phyloP scores from a whole-genome alignment of 306 rosid species.

The Astragalus glycyphyllos region DNA sequence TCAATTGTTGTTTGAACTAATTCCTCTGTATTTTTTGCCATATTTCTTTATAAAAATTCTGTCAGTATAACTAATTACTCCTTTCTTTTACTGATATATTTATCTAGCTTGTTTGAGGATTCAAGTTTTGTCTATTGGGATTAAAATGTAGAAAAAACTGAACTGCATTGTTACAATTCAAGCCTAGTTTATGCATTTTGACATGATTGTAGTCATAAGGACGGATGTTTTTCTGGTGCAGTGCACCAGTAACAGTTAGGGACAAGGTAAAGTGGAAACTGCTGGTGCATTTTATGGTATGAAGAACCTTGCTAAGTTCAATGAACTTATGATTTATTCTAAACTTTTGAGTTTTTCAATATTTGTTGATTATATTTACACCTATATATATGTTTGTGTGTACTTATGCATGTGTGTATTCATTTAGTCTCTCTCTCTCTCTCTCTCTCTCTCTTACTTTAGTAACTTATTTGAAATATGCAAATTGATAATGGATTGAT shows the following conservation, averaged over 20 bases:
- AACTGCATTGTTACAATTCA: neutral
- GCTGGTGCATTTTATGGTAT: neutral
- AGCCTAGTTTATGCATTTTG: constrained; percentile 19
- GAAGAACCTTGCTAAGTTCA: neutral
- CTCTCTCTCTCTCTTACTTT: too few relatives aligned
- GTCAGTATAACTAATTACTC: neutral
- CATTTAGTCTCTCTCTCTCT: too few relatives aligned
- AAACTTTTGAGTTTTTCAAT: neutral
- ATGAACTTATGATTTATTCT: neutral
- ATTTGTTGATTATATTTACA: neutral
- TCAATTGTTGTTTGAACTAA: neutral
- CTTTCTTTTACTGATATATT: neutral
- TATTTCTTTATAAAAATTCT: constrained; percentile 4
- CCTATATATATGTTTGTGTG: too few relatives aligned
- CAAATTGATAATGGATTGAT: too few relatives aligned
- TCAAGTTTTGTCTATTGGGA: constrained; percentile 4
- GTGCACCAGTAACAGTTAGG: neutral
- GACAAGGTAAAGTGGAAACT: constrained; percentile 16
- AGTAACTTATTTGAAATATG: neutral
- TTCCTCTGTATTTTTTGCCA: constrained; percentile 16
- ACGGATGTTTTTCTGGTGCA: constrained; percentile 1
- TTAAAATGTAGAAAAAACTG: neutral
- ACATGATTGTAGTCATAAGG: neutral
- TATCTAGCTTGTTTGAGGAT: neutral
- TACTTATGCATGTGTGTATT: too few relatives aligned